Percentiles rank a stretch among this genome's conserved stretches.
These are phyloP conservation scores for Tephrocybe sp. DNA, from an alignment of 768 basidiomycete species.

Conservation along the genomic window DNA sequence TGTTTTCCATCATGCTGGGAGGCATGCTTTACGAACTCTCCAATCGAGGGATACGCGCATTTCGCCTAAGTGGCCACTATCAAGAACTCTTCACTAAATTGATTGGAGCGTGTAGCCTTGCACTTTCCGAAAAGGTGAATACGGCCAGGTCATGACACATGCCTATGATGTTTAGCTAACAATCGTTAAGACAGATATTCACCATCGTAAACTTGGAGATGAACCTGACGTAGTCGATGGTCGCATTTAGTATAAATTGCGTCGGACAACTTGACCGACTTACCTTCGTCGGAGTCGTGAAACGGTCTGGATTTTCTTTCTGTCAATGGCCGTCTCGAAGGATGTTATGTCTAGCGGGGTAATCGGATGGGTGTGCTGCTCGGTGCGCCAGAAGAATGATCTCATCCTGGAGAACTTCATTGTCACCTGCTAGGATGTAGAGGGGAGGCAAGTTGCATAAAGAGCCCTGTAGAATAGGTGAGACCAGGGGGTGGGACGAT, in stretches of 20 bases:
- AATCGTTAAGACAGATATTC: conserved; percentile 13
- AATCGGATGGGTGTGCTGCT: conserved; percentile 69
- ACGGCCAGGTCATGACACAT: conserved; percentile 77
- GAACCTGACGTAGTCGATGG: conserved; percentile 47
- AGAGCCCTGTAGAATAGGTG: conserved; percentile 70
- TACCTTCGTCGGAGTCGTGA: conserved; percentile 53
- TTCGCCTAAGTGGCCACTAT: conserved; percentile 40
- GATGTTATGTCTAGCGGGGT: conserved; percentile 58
- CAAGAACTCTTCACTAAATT: background rate
- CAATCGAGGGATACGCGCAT: conserved; percentile 59
- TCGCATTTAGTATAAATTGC: background rate
- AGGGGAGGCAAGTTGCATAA: conserved; percentile 76
- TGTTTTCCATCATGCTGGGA: conserved; percentile 36
- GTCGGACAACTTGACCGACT: too few species aligned
- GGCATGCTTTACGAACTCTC: conserved; percentile 56
- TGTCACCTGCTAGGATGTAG: conserved; percentile 71
- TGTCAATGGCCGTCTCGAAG: conserved; percentile 46
- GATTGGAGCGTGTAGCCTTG: conserved; percentile 26
- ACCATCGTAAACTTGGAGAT: conserved; percentile 78
- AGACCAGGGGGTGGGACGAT: conserved; percentile 69
- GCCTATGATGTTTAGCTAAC: conserved; percentile 33
- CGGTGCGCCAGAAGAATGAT: conserved; percentile 78
- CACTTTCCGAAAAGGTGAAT: conserved; percentile 64
- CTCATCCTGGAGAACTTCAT: conserved; percentile 77
- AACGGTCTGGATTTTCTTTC: conserved; percentile 49